Evolutionary conservation across 768 basidiomycete genomes (phyloP).

Genomic region (Cyclocybe cylindracea): DNA sequence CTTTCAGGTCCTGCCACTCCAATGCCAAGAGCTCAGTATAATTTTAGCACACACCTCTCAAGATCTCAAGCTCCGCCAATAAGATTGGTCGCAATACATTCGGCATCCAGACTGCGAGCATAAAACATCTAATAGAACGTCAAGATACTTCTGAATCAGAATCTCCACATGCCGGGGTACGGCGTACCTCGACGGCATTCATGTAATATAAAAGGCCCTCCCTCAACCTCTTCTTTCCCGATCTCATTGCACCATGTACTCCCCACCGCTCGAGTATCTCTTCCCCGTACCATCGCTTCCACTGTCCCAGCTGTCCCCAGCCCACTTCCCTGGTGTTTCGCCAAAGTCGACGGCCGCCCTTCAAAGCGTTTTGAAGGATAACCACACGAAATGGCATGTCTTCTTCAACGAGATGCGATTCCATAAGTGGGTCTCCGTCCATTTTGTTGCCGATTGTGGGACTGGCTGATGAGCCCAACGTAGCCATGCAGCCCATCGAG

Average conservation of each 20-base stretch:
- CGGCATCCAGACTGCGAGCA: too few relatives aligned
- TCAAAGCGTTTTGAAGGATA: constrained; percentile 43
- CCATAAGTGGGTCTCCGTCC: constrained; percentile 31
- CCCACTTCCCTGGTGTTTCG: constrained; percentile 32
- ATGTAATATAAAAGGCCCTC: too few relatives aligned
- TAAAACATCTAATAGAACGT: too few relatives aligned
- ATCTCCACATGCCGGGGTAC: too few relatives aligned
- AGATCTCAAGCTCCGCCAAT: too few relatives aligned
- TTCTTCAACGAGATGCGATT: constrained; percentile 48
- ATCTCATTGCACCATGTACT: neutral
- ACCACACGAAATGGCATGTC: constrained; percentile 53
- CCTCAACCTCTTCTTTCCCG: too few relatives aligned
- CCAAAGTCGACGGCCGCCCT: constrained; percentile 40
- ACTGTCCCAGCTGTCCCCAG: constrained; percentile 27
- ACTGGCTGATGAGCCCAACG: constrained; percentile 2
- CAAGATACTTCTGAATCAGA: too few relatives aligned
- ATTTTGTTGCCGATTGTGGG: neutral
- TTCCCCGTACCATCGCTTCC: constrained; percentile 34
- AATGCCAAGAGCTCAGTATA: too few relatives aligned
- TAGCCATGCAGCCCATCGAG: constrained; percentile 57
- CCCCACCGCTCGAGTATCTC: constrained; percentile 16
- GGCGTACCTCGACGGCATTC: too few relatives aligned
- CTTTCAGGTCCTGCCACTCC: too few relatives aligned
- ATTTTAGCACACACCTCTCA: too few relatives aligned
- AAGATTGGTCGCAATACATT: too few relatives aligned